Evolutionary conservation across 164 flowering plant species (phyloP), one percentile per base, ranked within the genome.

Genomic region (Hamamelis virginiana): DNA sequence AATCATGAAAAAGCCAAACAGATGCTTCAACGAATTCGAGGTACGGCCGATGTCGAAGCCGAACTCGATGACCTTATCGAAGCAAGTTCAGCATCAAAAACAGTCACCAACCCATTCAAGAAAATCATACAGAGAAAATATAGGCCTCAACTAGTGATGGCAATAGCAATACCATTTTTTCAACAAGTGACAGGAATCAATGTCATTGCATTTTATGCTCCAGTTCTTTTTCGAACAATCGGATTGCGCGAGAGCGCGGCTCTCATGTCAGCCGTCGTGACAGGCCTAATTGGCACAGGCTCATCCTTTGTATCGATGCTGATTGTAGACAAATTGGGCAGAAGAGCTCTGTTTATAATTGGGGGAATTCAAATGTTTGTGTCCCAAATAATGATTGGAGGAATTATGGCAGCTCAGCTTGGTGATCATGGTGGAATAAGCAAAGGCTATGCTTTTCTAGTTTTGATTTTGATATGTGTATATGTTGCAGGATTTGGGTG

Each of bases 51-150:
- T n/a, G 84, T 91, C 23, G 62, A 82, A 8, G 74, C 73, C 27
- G 93, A 91, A 64, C 64, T 86, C n/a, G 78, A 80, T 0, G 89
- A 86, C 61, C 78, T 83, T 22, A 58, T 83, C 67, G 50, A 57
- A 57, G 84, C 81, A 8, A 75, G 74, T 56, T 8, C 18, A 1
- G 23, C 45, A 1, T 46, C 81, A 5, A 69, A 69, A 47, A 43
- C 80, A 27, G 67, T 68, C 8, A 3, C 65, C 0, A 66, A 68
- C 59, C 79, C 82, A 14, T 80, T 80, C 22, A 53, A 25, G 62
- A 76, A 63, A 38, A 74, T 83, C 52, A 0, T 70, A 1, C 55
- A 73, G 27, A 70, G 63, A 48, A 69, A 53, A 60, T 80, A 83
- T 16, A 60, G 86, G 66, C 83, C 86, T 62, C 83, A 83, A 11